Base-by-base conservation (phyloP, 768 basidiomycete genomes). In the Gymnopilus junonius region DNA sequence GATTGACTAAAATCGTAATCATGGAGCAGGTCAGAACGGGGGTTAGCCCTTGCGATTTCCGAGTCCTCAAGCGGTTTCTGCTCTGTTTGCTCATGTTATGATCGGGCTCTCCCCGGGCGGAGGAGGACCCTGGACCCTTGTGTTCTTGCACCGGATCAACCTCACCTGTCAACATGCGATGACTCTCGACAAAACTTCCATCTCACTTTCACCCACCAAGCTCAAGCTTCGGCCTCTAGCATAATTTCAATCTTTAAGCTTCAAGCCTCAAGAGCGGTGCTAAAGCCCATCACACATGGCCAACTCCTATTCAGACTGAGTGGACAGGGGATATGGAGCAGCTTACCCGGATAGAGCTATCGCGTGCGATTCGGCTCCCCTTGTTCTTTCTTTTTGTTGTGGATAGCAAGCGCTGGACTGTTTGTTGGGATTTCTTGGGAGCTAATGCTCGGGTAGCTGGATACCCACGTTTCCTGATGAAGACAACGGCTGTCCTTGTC, bases 341-440 rank as follows among this genome's bases (percentile, higher is more conserved):
- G 15, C 40, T 20, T 15, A 42, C n/a, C 17, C 3, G 17, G 40
- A 42, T 17, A 20, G 17, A 42, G 17, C 40, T 14, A 8, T 20
- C 17, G 40, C 40, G 40, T 42, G 48, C 31, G 14, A 51, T 32
- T 51, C 32, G 15, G 48, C 48, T 14, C 48, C 31, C 53, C 53
- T 55, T 62, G 61, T 55, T 42, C 34, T 45, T 54, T 59, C 42
- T 32, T 61, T 54, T 58, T 58, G 57, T 58, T 58, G 31, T 54
- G 29, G 39, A 43, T 35, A 12, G 21, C 54, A 15, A 40, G 34
- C 35, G 54, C 21, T 21, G 10, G n/a, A 50, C 25, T n/a, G 58
- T 25, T 59, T 23, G 8, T 25, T 51, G 32, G n/a, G 32, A 39
- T 37, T 20, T 29, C 7, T 12, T 46, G n/a, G 48, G 57, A 21